phyloP scores from a whole-genome alignment of 768 basidiomycete species.

The Nidularia pulvinata region DNA sequence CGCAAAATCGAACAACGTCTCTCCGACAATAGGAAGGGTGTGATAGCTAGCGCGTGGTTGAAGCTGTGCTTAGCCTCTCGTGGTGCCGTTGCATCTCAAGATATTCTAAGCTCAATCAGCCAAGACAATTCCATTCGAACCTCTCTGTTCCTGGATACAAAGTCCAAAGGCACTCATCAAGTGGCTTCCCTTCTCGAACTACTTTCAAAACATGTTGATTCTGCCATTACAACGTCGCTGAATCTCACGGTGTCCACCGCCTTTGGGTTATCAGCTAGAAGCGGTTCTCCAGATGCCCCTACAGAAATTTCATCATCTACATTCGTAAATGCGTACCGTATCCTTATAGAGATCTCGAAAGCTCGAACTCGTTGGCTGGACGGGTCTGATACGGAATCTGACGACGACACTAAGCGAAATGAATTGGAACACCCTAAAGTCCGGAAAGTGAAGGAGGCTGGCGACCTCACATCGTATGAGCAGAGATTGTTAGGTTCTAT shows the following conservation, averaged over 20 bases:
- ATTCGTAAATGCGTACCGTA: neutral
- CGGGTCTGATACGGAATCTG: neutral
- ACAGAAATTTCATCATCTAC: neutral
- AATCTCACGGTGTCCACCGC: neutral
- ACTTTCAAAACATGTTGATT: neutral
- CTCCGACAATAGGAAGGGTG: neutral
- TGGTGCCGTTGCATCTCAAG: neutral
- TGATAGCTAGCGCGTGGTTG: neutral
- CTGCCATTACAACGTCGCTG: neutral
- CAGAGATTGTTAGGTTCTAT: slow-evolving; percentile 6
- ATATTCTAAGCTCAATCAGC: neutral
- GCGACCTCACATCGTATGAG: slow-evolving; percentile 6
- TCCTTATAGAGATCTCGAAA: neutral
- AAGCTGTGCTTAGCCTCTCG: neutral
- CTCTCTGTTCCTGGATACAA: neutral
- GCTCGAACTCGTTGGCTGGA: neutral
- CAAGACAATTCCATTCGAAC: neutral
- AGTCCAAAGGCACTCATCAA: neutral
- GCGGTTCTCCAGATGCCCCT: neutral
- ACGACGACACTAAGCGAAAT: neutral
- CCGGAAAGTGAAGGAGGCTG: slow-evolving; percentile 4
- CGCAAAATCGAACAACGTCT: neutral
- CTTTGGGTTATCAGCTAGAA: neutral
- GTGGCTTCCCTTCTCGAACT: neutral
- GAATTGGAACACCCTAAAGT: slow-evolving; percentile 3